Percentiles rank a stretch among this genome's conserved stretches.
phyloP scores from a whole-genome alignment of 2,329 filamentous ascomycete genomes.

The Pseudopithomyces chartarum region DNA sequence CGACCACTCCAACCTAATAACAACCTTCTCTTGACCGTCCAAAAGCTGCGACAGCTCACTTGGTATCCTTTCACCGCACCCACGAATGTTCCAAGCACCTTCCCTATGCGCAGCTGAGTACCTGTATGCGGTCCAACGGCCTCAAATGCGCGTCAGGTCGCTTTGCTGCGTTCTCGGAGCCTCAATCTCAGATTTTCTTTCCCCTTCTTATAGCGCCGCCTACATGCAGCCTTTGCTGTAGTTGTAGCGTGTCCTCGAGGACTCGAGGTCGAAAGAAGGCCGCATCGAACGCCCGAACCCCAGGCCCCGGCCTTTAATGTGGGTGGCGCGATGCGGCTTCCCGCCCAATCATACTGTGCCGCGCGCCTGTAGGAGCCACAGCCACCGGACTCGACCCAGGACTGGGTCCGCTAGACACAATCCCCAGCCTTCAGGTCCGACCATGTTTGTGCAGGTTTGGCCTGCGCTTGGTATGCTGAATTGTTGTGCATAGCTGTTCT shows the following conservation, averaged over 20 bases:
- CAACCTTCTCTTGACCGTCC: not conserved
- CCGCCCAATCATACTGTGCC: not conserved
- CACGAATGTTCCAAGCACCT: too few species aligned
- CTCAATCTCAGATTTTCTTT: not conserved
- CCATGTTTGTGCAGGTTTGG: not conserved
- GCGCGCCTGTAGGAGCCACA: not conserved
- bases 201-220: not conserved
- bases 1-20: not conserved
- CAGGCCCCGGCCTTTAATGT: slow-evolving; percentile 15
- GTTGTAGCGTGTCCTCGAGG: slow-evolving; percentile 5
- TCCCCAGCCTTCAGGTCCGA: not conserved
- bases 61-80: too few species aligned
- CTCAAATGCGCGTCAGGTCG: not conserved
- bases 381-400: slow-evolving; percentile 3
- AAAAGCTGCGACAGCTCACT: not conserved
- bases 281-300: not conserved
- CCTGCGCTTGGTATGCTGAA: not conserved
- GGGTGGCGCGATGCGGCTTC: not conserved
- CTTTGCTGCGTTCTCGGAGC: not conserved
- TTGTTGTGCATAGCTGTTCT: not conserved
- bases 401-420: not conserved
- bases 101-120: not conserved
- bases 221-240: not conserved
- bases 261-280: slow-evolving; percentile 20
- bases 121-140: not conserved